A percentile compares a stretch with the other conserved stretches of the same genome.
These are phyloP conservation scores for Sporisorium iseilematis-ciliati DNA, from an alignment of 1,284 basidiomycete genomes.

Conservation along the genomic window DNA sequence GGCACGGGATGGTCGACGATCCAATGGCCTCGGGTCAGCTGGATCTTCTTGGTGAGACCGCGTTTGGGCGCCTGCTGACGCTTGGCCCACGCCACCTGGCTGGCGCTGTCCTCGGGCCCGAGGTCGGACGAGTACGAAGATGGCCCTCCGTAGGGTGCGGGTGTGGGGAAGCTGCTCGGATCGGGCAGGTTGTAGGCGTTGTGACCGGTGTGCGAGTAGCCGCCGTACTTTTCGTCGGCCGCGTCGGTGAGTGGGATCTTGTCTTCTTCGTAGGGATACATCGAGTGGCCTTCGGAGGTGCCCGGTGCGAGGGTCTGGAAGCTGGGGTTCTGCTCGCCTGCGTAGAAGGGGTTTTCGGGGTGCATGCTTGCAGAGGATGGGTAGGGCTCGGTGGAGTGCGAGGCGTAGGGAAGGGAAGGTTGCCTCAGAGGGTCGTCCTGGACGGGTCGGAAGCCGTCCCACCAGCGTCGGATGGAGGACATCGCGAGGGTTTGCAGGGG, in stretches of 20 bases:
- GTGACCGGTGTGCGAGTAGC: conserved; percentile 15
- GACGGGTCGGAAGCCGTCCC: conserved; percentile 19
- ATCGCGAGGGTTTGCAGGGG: conserved; percentile 8
- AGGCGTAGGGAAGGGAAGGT: conserved; percentile 22
- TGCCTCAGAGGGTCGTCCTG: conserved; percentile 47
- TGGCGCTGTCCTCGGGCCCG: conserved; percentile 54
- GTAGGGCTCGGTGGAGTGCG: conserved; percentile 9
- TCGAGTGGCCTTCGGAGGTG: conserved; percentile 38
- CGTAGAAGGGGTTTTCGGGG: conserved; percentile 46
- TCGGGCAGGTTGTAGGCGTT: conserved; percentile 31
- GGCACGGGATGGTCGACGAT: conserved; percentile 77
- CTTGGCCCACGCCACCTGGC: conserved; percentile 65
- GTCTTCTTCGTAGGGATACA: conserved; percentile 54
- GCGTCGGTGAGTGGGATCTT: conserved; percentile 53
- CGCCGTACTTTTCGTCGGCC: conserved; percentile 52
- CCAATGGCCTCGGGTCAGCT: conserved; percentile 78
- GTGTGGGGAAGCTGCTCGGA: conserved; percentile 29
- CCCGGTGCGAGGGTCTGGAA: conserved; percentile 32
- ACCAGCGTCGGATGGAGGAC: conserved; percentile 35
- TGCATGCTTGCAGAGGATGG: conserved; percentile 29
- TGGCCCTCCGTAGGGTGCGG: conserved; percentile 38
- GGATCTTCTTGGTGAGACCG: conserved; percentile 79
- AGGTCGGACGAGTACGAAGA: conserved; percentile 43
- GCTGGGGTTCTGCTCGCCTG: conserved; percentile 45
- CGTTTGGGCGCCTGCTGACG: conserved; percentile 70